Conservation (phyloP, 371 early-diverging fungal species). For the Apophysomyces elegans region DNA sequence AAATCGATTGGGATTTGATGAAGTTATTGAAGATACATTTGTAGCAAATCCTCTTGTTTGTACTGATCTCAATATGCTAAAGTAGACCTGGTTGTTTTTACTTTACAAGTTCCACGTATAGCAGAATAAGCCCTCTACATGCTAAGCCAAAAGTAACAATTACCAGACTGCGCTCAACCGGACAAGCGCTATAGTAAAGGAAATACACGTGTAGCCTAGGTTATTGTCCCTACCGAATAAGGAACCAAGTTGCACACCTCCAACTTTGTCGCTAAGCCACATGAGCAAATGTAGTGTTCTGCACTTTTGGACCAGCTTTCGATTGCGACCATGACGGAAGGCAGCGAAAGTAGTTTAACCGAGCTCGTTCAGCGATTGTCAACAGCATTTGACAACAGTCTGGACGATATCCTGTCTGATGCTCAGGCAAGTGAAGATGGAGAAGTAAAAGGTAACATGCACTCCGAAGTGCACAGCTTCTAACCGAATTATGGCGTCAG, state of each 20-base stretch:
- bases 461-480: background rate
- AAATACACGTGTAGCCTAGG: background rate
- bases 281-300: background rate
- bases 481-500: background rate
- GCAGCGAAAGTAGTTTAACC: constrained; percentile 10
- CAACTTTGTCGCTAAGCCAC: constrained; percentile 16
- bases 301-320: background rate
- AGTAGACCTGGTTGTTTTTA: too few species aligned
- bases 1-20: too few species aligned
- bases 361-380: constrained; percentile 25
- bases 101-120: too few species aligned
- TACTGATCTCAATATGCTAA: too few species aligned
- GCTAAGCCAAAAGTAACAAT: too few species aligned
- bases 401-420: constrained; percentile 36
- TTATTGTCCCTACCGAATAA: background rate
- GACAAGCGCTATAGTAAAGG: background rate
- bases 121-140: too few species aligned
- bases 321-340: background rate
- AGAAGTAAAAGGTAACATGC: constrained; percentile 19
- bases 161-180: too few species aligned
- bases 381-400: constrained; percentile 32
- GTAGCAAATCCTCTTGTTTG: too few species aligned
- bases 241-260: too few species aligned
- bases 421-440: constrained; percentile 24
- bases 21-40: too few species aligned